Evolutionary conservation across 1,284 basidiomycete genomes (phyloP), one percentile per base, ranked within the genome.

Genomic region (Peniophora sp.): DNA sequence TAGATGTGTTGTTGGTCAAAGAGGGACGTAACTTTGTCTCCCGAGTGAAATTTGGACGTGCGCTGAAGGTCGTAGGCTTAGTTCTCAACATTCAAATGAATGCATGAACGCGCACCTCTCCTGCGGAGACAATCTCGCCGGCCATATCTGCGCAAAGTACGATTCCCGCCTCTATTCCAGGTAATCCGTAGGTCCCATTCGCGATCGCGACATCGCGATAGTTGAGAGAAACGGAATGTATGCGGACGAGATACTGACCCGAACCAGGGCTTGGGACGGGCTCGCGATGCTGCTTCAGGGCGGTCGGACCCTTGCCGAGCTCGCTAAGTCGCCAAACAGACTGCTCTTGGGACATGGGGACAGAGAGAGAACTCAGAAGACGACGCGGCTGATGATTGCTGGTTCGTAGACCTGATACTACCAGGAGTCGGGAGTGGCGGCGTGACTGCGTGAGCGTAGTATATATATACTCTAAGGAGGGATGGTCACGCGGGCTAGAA

Each of bases 91-190:
- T 71, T 71, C 35, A 66, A 63, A 3, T n/a, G n/a, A n/a, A n/a
- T n/a, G n/a, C n/a, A n/a, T n/a, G n/a, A n/a, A n/a, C n/a, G n/a
- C n/a, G n/a, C 83, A 82, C 17, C 82, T 60, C 2, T 72, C 69
- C 27, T 12, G 27, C 27, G 5, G 27, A 32, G 36, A 81, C 63
- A 46, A 85, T 68, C 58, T 82, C 77, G 9, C 83, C 83, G 14
- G 83, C 81, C 55, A 76, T 72, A 57, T 86, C 83, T 3, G 81
- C 84, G 59, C 72, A 68, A 1, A 81, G 80, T 16, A 82, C 69
- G 2, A 75, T 56, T 38, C 75, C 61, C 2, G 60, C 57, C 24
- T 63, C 64, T 34, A 56, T 51, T 6, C 27, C 27, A 2, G 56
- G 56, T 22, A 58, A 50, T 6, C 65, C 63, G 54, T 73, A 74